These are phyloP conservation scores for Aureobasidium namibiae DNA, from an alignment of 2,329 filamentous ascomycete species.

Conservation along the genomic window DNA sequence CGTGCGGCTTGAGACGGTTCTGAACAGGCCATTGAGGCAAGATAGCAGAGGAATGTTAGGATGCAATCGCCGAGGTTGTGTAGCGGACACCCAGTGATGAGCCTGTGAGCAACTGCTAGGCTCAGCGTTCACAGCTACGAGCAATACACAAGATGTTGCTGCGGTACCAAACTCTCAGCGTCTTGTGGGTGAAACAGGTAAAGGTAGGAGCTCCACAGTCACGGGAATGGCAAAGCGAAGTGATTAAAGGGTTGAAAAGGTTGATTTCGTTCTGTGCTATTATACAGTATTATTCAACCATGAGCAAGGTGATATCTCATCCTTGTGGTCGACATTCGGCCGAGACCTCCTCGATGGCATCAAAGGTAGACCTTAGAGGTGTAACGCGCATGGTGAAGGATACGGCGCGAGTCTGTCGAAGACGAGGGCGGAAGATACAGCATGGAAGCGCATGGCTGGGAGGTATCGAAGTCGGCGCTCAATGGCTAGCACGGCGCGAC, in stretches of 20 bases:
- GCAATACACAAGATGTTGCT: too few relatives aligned
- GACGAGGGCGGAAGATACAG: not conserved
- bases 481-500: constrained; percentile 8
- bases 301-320: not conserved
- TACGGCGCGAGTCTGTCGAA: not conserved
- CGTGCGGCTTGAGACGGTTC: not conserved
- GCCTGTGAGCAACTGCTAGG: too few relatives aligned
- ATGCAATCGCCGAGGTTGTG: too few relatives aligned
- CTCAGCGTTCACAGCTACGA: too few relatives aligned
- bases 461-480: not conserved
- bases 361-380: not conserved
- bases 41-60: too few relatives aligned
- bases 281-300: constrained; percentile 11
- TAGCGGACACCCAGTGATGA: too few relatives aligned
- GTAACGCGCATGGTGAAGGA: not conserved
- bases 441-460: not conserved
- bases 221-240: too few relatives aligned
- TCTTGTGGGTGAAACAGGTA: too few relatives aligned
- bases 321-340: not conserved
- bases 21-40: too few relatives aligned
- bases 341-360: not conserved
- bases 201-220: too few relatives aligned
- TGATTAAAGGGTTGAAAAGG: not conserved
- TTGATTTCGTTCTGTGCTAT: not conserved
- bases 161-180: too few relatives aligned